These are phyloP conservation scores for Friedmanniomyces endolithicus DNA, from an alignment of 495 filamentous ascomycete genomes.

Conservation along the genomic window DNA sequence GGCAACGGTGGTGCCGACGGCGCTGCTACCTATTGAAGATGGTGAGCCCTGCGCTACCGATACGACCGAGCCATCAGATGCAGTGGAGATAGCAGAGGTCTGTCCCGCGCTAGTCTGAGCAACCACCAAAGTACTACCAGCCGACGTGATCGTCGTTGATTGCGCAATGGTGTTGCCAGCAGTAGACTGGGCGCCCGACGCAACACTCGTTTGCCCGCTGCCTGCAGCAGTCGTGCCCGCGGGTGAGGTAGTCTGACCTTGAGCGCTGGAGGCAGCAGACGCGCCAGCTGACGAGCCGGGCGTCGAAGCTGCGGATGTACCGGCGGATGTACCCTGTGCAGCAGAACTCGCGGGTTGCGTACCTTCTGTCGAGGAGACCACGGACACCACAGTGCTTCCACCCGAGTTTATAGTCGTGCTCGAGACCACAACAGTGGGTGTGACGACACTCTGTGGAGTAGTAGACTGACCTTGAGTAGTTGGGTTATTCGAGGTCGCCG, in stretches of 20 bases:
- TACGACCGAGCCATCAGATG: constrained; percentile 8
- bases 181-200: background rate
- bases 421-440: constrained; percentile 2
- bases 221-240: constrained; percentile 4
- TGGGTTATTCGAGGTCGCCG: background rate
- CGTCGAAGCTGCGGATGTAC: background rate
- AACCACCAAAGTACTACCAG: background rate
- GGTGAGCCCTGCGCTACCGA: constrained; percentile 7
- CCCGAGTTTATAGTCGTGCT: constrained; percentile 3
- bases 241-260: constrained; percentile 7
- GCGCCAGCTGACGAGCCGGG: background rate
- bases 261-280: background rate
- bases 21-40: constrained; percentile 4
- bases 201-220: constrained; percentile 8
- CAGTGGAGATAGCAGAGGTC: constrained; percentile 7
- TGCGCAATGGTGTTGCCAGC: background rate
- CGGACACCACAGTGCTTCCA: background rate
- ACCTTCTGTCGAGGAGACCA: constrained; percentile 2
- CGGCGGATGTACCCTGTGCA: background rate
- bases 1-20: constrained; percentile 2
- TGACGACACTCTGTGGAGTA: background rate
- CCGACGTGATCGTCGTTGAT: background rate
- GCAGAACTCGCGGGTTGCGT: constrained; percentile 1
- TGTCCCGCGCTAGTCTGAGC: background rate
- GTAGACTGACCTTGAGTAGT: constrained; percentile 14